phyloP scores from a whole-genome alignment of 768 basidiomycete genomes.

The Lactifluus rugatus region DNA sequence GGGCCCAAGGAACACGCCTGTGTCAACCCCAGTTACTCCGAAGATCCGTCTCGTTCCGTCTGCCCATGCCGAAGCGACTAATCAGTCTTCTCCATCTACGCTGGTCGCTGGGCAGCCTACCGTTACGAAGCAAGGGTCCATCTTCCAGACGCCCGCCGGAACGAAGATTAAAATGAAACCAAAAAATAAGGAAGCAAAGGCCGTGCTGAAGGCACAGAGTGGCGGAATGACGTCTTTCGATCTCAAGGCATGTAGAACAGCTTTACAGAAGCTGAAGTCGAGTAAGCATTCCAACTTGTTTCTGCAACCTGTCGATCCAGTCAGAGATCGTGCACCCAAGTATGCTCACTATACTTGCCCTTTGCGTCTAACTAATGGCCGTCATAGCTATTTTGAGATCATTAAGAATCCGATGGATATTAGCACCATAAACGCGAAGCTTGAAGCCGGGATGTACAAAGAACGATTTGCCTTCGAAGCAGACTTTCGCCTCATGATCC shows the following conservation, averaged over 20 bases:
- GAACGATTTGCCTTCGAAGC: conserved; percentile 74
- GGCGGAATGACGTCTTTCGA: conserved; percentile 73
- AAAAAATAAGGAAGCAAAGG: conserved; percentile 31
- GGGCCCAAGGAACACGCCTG: conserved; percentile 27
- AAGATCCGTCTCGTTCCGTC: conserved; percentile 40
- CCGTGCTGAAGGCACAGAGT: conserved; percentile 59
- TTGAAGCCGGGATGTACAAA: conserved; percentile 79
- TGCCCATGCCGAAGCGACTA: conserved; percentile 22
- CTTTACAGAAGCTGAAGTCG: conserved; percentile 66
- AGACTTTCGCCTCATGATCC: conserved; percentile 82
- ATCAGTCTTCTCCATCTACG: conserved; percentile 25
- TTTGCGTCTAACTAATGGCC: background rate
- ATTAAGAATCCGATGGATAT: conserved; percentile 95
- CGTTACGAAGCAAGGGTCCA: conserved; percentile 5
- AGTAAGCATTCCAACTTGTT: conserved; percentile 72
- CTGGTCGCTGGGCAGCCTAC: background rate
- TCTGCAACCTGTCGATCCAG: conserved; percentile 89
- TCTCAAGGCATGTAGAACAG: conserved; percentile 61
- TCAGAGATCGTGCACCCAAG: conserved; percentile 84
- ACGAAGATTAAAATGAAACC: conserved; percentile 14
- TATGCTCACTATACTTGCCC: conserved; percentile 30
- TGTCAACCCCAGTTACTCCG: conserved; percentile 30
- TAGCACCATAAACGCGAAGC: conserved; percentile 76
- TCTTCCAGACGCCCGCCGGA: background rate
- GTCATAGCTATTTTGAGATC: conserved; percentile 75